Evolutionary conservation across 495 filamentous ascomycete genomes (phyloP).

Genomic region (Aspergillus biplanus): DNA sequence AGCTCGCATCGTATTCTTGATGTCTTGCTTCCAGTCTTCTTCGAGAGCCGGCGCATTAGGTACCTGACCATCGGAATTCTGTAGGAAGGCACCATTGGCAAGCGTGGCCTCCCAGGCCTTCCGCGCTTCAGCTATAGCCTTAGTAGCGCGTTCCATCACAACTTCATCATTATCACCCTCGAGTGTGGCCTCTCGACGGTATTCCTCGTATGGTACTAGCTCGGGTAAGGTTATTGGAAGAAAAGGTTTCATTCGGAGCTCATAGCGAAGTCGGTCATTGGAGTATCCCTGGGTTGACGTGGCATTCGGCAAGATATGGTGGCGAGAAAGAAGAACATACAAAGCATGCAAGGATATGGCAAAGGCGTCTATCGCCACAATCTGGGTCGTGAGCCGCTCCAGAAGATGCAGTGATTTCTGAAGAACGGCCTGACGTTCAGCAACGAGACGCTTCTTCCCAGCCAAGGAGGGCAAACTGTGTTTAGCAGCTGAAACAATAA

Average conservation of each 20-base stretch:
- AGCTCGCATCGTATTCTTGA: conserved; percentile 62
- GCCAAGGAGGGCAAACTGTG: conserved; percentile 33
- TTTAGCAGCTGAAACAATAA: conserved; percentile 45
- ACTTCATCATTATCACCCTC: conserved; percentile 42
- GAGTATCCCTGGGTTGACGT: conserved; percentile 69
- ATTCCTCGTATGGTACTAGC: conserved; percentile 68
- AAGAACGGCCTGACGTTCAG: conserved; percentile 42
- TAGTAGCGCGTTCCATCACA: conserved; percentile 63
- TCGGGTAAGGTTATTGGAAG: conserved; percentile 68
- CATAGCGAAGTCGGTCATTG: conserved; percentile 71
- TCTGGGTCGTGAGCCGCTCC: conserved; percentile 65
- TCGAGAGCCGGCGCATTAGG: conserved; percentile 55
- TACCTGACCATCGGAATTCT: conserved; percentile 29
- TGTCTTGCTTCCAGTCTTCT: conserved; percentile 59
- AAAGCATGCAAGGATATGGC: conserved; percentile 68
- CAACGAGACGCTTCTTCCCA: conserved; percentile 36
- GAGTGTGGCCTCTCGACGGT: conserved; percentile 46
- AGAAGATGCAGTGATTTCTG: conserved; percentile 60
- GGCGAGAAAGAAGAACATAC: conserved; percentile 66
- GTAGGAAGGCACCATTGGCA: conserved; percentile 42
- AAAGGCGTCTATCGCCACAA: conserved; percentile 69
- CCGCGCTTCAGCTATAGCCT: conserved; percentile 61
- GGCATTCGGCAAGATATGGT: conserved; percentile 56
- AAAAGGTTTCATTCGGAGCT: conserved; percentile 91
- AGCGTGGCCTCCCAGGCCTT: conserved; percentile 66